Base-by-base conservation (phyloP, 2,329 filamentous ascomycete genomes). In the Claviceps fusiformis region DNA sequence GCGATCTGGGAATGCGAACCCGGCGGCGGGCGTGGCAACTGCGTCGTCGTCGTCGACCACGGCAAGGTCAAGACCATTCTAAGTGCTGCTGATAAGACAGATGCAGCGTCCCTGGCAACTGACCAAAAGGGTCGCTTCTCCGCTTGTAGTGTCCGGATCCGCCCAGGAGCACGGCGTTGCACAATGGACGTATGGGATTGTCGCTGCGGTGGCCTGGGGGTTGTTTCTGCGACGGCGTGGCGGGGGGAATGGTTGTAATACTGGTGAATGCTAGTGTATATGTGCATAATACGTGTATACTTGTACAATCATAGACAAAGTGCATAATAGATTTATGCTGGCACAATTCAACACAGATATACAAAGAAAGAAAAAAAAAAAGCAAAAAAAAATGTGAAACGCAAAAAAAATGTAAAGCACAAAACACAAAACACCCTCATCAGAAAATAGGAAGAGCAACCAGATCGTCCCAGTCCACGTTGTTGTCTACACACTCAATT, bases 31-130 rank as follows among this genome's bases (percentile, higher is more conserved):
- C 45, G n/a, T 27, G 53, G 53, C 27, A 54, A 49, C 37, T 54
- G 53, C 39, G 45, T 54, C 10, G 43, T 54, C 10, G 43, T 54
- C 33, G 53, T 46, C 8, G 53, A 54, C 37, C 53, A 43, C 35
- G 53, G 53, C 37, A 41, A 50, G 27, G 24, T 54, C 53, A 54
- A 54, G 53, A 54, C 45, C 6, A 54, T 54, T 15, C 6, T 35
- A 9, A 50, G 53, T 19, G 53, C 53, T 8, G n/a, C 53, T 15
- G 53, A 54, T 45, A 47, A 50, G 31, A 5, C 10, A 37, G 24
- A 53, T 11, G 5, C 5, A 11, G 10, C 13, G 31, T 2, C 13
- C 24, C 31, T 24, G 35, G 39, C 27, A 37, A 49, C 11, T 35
- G 37, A 37, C 19, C 10, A 8, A 5, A n/a, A n/a, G 6, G 33